Conservation (phyloP, 805 yeast genomes). For the Starmerella sp. region DNA sequence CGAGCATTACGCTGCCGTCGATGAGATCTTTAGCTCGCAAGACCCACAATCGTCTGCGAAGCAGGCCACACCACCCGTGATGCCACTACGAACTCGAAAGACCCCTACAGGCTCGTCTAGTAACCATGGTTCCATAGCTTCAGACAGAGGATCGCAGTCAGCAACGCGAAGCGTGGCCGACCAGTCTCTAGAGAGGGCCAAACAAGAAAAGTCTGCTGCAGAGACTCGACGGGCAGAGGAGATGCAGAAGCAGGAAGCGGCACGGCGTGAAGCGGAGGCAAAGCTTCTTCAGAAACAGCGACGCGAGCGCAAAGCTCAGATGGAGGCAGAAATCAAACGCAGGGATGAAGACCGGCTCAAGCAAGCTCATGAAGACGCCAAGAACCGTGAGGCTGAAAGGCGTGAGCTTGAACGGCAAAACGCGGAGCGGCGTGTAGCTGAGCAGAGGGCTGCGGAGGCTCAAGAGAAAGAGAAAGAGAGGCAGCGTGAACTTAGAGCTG, state of each 20-base stretch:
- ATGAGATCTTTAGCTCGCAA: constrained; percentile 8
- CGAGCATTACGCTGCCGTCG: constrained; percentile 12
- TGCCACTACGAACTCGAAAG: background rate
- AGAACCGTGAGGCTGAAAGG: background rate
- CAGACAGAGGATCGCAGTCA: background rate
- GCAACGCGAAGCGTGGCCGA: background rate
- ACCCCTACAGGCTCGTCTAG: background rate
- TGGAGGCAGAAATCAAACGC: background rate
- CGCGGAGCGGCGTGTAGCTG: background rate
- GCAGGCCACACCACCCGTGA: background rate
- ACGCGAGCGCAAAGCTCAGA: background rate
- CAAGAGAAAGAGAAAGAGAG: background rate
- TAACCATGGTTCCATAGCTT: background rate
- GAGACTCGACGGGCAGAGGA: background rate
- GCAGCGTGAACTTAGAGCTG: background rate
- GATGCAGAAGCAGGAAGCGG: background rate
- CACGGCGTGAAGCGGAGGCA: background rate
- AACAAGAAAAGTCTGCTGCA: background rate
- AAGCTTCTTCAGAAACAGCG: background rate
- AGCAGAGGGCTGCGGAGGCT: background rate
- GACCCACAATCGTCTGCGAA: background rate
- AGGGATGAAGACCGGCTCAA: background rate
- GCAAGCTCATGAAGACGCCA: background rate
- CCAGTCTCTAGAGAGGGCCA: background rate
- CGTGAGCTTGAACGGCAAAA: background rate